Conservation (phyloP, 495 filamentous ascomycete species). For the Talaromyces adpressus region DNA sequence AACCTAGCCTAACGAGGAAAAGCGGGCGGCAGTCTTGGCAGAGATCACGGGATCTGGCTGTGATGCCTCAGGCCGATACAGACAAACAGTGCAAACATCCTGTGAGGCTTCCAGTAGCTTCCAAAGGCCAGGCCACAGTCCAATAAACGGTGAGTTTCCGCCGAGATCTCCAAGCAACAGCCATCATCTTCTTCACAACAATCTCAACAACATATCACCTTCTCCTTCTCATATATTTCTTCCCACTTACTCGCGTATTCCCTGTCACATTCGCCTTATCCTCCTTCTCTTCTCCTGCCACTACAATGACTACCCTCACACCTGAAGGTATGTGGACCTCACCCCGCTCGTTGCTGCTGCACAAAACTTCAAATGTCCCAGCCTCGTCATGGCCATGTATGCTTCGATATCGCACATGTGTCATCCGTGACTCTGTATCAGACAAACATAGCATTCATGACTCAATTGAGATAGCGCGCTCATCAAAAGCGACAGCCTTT, state of each 20-base stretch:
- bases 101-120: neutral
- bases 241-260: neutral
- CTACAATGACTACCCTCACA: constrained; percentile 8
- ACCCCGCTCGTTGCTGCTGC: constrained; percentile 5
- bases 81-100: neutral
- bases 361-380: neutral
- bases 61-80: neutral
- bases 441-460: neutral
- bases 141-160: neutral
- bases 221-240: neutral
- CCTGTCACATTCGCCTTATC: neutral
- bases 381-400: neutral
- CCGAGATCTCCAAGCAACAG: neutral
- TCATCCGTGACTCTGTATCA: neutral
- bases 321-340: constrained; percentile 16
- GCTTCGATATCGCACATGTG: neutral
- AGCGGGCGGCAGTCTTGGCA: constrained; percentile 17
- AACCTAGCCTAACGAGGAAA: constrained; percentile 37
- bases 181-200: neutral
- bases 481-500: neutral
- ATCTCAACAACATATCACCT: neutral
- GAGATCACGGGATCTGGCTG: constrained; percentile 1
- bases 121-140: neutral
- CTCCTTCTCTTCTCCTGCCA: neutral
- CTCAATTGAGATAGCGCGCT: neutral